A percentile compares a stretch with the other conserved stretches of the same genome.
These are phyloP conservation scores for Pholiota adiposa DNA, from an alignment of 1,284 basidiomycete species.

Conservation along the genomic window DNA sequence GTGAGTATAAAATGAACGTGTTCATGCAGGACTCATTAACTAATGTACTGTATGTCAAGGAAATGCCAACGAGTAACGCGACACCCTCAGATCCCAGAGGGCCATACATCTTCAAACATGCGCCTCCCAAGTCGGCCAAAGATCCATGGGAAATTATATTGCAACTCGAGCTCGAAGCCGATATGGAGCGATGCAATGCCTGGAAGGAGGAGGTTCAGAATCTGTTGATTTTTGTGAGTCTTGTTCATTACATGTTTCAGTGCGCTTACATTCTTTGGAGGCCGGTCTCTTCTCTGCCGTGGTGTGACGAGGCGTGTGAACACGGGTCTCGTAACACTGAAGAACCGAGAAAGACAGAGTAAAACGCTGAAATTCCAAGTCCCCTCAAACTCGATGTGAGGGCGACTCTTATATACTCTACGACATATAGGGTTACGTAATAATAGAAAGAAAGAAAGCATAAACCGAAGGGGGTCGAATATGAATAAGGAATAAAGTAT, in stretches of 20 bases:
- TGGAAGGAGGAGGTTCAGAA: slow-evolving; percentile 1
- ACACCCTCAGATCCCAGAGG: too few species aligned
- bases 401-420: not conserved
- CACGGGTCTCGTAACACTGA: not conserved
- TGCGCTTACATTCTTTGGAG: not conserved
- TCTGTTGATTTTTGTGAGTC: not conserved
- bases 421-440: not conserved
- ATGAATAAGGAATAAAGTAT: not conserved
- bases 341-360: not conserved
- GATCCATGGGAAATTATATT: not conserved
- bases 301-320: not conserved
- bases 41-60: too few species aligned
- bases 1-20: too few species aligned
- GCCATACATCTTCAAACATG: not conserved
- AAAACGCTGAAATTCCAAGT: not conserved
- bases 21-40: too few species aligned
- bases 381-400: not conserved
- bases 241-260: not conserved
- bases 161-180: not conserved
- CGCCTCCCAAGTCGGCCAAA: not conserved
- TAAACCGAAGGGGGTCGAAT: not conserved
- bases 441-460: not conserved
- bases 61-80: too few species aligned
- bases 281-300: slow-evolving; percentile 15
- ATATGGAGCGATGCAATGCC: not conserved